A percentile compares a stretch with the other conserved stretches of the same genome.
Conservation (phyloP, 2,329 filamentous ascomycete genomes). For the Ustilaginoidea virens region DNA sequence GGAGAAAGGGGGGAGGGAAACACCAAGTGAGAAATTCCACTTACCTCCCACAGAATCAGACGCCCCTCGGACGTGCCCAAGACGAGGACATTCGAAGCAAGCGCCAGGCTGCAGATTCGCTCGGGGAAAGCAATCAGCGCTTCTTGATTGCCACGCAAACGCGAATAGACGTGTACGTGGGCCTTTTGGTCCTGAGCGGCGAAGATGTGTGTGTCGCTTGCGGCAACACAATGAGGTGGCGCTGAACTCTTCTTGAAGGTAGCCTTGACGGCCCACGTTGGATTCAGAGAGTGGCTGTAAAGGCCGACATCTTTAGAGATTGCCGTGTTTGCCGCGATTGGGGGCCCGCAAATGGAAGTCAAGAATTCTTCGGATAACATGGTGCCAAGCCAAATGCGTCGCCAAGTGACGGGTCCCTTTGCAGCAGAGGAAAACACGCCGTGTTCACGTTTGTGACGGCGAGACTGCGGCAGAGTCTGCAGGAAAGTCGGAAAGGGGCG, state of each 20-base stretch:
- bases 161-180: conserved; percentile 81
- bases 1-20: conserved; percentile 1
- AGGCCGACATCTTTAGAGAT: conserved; percentile 71
- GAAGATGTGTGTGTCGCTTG: conserved; percentile 73
- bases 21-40: conserved; percentile 11
- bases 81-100: conserved; percentile 58
- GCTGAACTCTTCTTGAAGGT: conserved; percentile 87
- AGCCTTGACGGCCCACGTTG: conserved; percentile 56
- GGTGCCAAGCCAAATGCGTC: no score
- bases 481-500: no score
- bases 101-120: conserved; percentile 61
- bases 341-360: conserved; percentile 40
- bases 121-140: conserved; percentile 79
- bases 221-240: conserved; percentile 62
- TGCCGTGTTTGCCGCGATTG: conserved; percentile 44
- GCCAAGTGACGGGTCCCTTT: no score
- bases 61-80: conserved; percentile 76
- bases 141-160: conserved; percentile 74
- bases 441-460: no score
- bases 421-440: no score
- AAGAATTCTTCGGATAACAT: conserved; percentile 49
- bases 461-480: no score
- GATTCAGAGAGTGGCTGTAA: conserved; percentile 70
- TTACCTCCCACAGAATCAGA: conserved; percentile 84
- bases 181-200: conserved; percentile 85